phyloP scores from a whole-genome alignment of 139 green algal species.

The Micromonas commoda region DNA sequence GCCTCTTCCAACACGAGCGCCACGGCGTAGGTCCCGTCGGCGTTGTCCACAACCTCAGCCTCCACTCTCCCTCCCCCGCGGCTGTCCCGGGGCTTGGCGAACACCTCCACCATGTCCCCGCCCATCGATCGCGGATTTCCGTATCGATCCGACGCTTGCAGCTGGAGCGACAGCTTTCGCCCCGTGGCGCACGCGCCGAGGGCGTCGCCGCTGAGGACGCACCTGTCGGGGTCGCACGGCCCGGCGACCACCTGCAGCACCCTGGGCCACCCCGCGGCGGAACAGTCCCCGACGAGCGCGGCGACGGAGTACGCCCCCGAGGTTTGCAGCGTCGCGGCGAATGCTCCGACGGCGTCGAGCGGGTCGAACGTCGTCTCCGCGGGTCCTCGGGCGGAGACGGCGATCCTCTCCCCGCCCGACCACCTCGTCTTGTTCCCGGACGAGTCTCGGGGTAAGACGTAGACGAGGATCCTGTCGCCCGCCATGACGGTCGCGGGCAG shows the following conservation, averaged over 20 bases:
- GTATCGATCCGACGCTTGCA: conserved; percentile 6
- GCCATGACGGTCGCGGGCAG: conserved; percentile 12
- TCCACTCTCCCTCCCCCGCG: not conserved
- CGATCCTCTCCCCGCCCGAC: conserved; percentile 15
- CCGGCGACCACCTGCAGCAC: conserved; percentile 17
- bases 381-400: not conserved
- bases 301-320: conserved; percentile 7
- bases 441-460: conserved; percentile 12
- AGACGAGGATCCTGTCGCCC: not conserved
- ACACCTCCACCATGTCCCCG: conserved; percentile 18
- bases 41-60: not conserved
- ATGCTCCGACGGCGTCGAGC: not conserved
- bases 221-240: not conserved
- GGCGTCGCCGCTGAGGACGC: conserved; percentile 4
- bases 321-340: not conserved
- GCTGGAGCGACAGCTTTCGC: not conserved
- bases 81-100: not conserved
- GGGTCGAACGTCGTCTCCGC: conserved; percentile 3
- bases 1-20: not conserved
- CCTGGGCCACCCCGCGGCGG: conserved; percentile 16
- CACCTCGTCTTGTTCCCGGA: conserved; percentile 15
- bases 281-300: conserved; percentile 9
- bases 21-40: conserved; percentile 12
- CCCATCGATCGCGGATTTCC: conserved; percentile 25
- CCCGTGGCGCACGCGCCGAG: not conserved